These are phyloP conservation scores for Cyclotella cryptica DNA, from an alignment of 108 stramenopile species.

Conservation along the genomic window DNA sequence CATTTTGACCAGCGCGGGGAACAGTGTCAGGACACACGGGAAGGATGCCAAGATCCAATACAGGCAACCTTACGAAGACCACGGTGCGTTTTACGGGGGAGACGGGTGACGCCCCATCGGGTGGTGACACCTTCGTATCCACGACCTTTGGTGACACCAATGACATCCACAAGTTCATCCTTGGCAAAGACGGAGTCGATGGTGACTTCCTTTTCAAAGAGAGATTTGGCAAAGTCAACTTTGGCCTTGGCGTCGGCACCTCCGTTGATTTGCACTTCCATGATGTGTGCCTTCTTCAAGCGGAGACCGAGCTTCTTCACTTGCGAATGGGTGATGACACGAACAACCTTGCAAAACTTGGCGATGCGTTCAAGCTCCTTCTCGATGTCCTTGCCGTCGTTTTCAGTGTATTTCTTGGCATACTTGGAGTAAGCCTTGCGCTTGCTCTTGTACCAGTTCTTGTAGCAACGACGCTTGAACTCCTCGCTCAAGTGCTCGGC, in stretches of 20 bases:
- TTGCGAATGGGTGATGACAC: constrained; percentile 99
- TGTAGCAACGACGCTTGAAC: constrained; percentile 99
- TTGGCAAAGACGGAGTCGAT: constrained; percentile 96
- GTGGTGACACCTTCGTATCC: constrained; percentile 99
- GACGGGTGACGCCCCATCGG: constrained; percentile 99
- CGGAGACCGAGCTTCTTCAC: constrained; percentile 97
- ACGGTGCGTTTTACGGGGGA: constrained; percentile 99
- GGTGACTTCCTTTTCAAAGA: constrained; percentile 98
- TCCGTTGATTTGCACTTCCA: constrained; percentile 99
- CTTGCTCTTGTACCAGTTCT: constrained; percentile 99
- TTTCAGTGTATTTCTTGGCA: constrained; percentile 96
- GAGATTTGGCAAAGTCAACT: constrained; percentile 98
- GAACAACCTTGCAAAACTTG: constrained; percentile 98
- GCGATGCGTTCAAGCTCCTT: constrained; percentile 97
- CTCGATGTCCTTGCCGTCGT: constrained; percentile 93
- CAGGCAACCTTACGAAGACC: constrained; percentile 99
- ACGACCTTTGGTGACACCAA: constrained; percentile 98
- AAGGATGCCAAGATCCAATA: constrained; percentile 99
- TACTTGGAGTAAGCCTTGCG: constrained; percentile 99
- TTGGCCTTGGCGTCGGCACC: constrained; percentile 95
- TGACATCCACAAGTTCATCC: constrained; percentile 96
- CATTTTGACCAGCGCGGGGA: constrained; percentile 99
- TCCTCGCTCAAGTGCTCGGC: constrained; percentile 98
- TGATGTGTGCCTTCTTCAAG: constrained; percentile 99
- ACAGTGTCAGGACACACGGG: constrained; percentile 97